Conservation (phyloP, 176 grass and related monocot species). For the Calamus simplicifolius region DNA sequence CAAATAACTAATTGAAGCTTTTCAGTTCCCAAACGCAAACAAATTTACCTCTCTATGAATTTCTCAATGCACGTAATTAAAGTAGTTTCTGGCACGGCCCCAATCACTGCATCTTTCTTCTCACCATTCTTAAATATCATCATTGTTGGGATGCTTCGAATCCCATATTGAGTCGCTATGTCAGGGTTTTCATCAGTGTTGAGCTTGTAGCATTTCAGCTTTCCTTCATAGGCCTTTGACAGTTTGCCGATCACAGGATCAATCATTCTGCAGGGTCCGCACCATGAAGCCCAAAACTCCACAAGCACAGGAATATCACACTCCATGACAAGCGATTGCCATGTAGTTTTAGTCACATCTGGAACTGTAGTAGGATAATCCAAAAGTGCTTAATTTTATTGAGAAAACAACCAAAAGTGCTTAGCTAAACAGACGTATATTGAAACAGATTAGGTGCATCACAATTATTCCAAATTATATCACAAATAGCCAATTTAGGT, state of each 20-base stretch:
- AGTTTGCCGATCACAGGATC: constrained; percentile 9
- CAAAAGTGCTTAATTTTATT: background rate
- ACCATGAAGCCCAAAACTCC: constrained; percentile 16
- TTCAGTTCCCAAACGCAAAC: too few species aligned
- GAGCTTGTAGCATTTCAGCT: constrained; percentile 19
- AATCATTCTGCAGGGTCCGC: constrained; percentile 11
- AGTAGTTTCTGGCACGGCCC: background rate
- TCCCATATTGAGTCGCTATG: constrained; percentile 1
- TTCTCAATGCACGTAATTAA: constrained; percentile 5
- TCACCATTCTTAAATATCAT: constrained; percentile 18
- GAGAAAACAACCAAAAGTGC: too few species aligned
- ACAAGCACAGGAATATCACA: constrained; percentile 2
- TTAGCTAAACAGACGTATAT: too few species aligned
- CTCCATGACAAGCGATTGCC: constrained; percentile 7
- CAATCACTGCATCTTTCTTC: constrained; percentile 10
- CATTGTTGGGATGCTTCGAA: constrained; percentile 10
- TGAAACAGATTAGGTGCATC: too few species aligned
- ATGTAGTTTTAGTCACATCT: constrained; percentile 2
- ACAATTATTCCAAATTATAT: too few species aligned
- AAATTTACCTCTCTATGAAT: background rate
- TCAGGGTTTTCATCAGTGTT: constrained; percentile 17
- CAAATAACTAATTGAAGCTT: too few species aligned
- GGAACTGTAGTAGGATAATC: background rate
- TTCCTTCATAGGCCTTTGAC: constrained; percentile 12
- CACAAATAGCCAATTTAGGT: too few species aligned